A percentile compares a stretch with the other conserved stretches of the same genome.
These are phyloP conservation scores for Penicillium rolfsii DNA, from an alignment of 2,329 filamentous ascomycete species.

Conservation along the genomic window DNA sequence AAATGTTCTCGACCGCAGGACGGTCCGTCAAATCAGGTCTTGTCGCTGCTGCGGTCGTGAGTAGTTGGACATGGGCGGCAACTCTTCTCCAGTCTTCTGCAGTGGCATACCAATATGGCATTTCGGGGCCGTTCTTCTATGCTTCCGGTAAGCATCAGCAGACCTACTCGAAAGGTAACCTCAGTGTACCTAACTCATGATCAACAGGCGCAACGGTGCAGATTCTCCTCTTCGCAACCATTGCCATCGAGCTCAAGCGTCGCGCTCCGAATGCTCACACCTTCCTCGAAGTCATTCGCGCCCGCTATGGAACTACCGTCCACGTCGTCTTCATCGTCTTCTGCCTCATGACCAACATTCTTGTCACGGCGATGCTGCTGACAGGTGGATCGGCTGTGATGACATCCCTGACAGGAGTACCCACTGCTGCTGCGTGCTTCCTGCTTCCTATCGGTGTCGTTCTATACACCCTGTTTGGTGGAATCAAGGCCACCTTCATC, in stretches of 20 bases:
- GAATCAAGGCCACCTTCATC: constrained; percentile 84
- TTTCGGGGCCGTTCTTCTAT: constrained; percentile 68
- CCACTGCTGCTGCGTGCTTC: constrained; percentile 80
- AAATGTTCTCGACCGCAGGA: constrained; percentile 90
- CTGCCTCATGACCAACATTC: constrained; percentile 79
- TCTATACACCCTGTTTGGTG: constrained; percentile 73
- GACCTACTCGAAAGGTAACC: not conserved
- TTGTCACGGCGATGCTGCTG: constrained; percentile 87
- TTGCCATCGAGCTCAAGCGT: constrained; percentile 87
- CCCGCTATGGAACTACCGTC: constrained; percentile 72
- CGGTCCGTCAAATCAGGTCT: constrained; percentile 87
- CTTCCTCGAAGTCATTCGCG: constrained; percentile 80
- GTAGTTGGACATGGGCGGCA: constrained; percentile 91
- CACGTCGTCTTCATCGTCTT: constrained; percentile 83
- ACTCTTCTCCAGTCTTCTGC: constrained; percentile 77
- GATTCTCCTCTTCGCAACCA: constrained; percentile 84
- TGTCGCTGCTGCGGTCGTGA: constrained; percentile 86
- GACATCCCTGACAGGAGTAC: constrained; percentile 70
- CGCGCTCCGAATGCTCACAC: constrained; percentile 84
- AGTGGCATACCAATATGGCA: constrained; percentile 79
- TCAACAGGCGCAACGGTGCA: constrained; percentile 72
- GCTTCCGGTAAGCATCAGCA: constrained; percentile 59
- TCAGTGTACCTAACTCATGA: constrained; percentile 57
- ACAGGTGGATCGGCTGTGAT: constrained; percentile 81
- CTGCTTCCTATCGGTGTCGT: constrained; percentile 79